A percentile compares a stretch with the other conserved stretches of the same genome.
Evolutionary conservation across 192 early-diverging fungal genomes (phyloP).

Genomic region (Spinellus fusiger): DNA sequence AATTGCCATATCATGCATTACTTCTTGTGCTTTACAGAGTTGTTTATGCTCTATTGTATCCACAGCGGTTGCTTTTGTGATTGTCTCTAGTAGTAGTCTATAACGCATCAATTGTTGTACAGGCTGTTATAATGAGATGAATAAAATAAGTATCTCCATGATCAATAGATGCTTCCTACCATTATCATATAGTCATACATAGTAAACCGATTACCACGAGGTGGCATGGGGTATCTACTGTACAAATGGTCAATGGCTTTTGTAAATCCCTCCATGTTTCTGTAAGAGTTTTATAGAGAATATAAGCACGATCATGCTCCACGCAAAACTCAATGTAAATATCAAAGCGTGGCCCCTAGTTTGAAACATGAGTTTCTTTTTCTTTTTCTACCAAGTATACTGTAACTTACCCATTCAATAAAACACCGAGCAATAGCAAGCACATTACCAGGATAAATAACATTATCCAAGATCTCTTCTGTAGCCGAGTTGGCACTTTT

Average conservation of each 20-base stretch:
- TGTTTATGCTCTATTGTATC: constrained; percentile 28
- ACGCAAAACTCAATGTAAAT: constrained; percentile 25
- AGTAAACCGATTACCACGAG: constrained; percentile 9
- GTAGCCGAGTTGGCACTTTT: constrained; percentile 17
- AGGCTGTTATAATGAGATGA: constrained; percentile 41
- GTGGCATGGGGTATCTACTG: constrained; percentile 1
- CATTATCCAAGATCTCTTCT: neutral
- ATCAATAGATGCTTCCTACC: constrained; percentile 5
- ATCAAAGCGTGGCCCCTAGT: constrained; percentile 17
- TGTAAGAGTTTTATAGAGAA: constrained; percentile 12
- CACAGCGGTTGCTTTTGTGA: constrained; percentile 45
- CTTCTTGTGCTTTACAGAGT: constrained; percentile 26
- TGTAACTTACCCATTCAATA: constrained; percentile 18
- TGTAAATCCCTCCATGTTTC: constrained; percentile 14
- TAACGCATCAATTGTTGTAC: constrained; percentile 93
- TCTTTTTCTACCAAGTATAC: neutral
- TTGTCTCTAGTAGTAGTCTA: constrained; percentile 66
- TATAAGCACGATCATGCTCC: constrained; percentile 17
- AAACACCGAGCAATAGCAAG: constrained; percentile 24
- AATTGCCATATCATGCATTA: constrained; percentile 32
- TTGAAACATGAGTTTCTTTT: neutral
- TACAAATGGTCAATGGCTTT: constrained; percentile 13
- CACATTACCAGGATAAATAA: constrained; percentile 9
- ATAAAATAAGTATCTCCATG: neutral
- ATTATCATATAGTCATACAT: constrained; percentile 32